Base-by-base conservation (phyloP, 2,329 filamentous ascomycete species). In the Monilinia laxa region DNA sequence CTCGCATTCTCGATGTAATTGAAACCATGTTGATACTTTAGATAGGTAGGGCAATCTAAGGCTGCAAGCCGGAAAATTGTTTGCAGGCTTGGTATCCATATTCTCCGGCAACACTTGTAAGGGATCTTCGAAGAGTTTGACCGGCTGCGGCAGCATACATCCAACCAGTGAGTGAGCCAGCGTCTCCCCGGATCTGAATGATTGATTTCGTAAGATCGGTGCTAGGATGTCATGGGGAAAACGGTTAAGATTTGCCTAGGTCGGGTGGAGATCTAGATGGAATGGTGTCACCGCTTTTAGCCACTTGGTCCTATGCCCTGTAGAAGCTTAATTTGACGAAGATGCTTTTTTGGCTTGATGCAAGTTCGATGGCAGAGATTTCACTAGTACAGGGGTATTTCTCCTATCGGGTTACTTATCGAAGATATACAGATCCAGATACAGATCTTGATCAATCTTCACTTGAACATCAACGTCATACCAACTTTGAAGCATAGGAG, bases 311-410 rank as follows among this genome's bases (percentile, higher is more conserved):
- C 58, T 57, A 62, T 45, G 58, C 45, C 58, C n/a, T 40, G 47
- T 51, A 31, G 58, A 62, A 62, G 58, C 58, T 62, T 60, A 60
- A 60, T 51, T 60, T 60, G 45, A 60, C 45, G n/a, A 58, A 45
- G 56, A 58, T 58, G 56, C 40, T 28, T 12, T 25, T 47, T 57
- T 58, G 55, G 23, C 23, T 35, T 23, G 57, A 60, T 60, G 45
- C 58, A 60, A 60, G 58, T 38, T 38, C 58, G 45, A 38, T 51
- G 58, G 38, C 45, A 60, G 58, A 60, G 42, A 60, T 51, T 60
- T 60, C 58, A 60, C 45, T 51, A 60, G 58, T 51, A 25, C 58
- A 60, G 42, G 58, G 58, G 58, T 51, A 38, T 49, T 35, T 51
- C 31, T 51, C 45, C 58, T 60, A 60, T 60, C 58, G 45, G 58